Evolutionary conservation across 805 yeast species (phyloP).

Genomic region (Novakomyces olei): DNA sequence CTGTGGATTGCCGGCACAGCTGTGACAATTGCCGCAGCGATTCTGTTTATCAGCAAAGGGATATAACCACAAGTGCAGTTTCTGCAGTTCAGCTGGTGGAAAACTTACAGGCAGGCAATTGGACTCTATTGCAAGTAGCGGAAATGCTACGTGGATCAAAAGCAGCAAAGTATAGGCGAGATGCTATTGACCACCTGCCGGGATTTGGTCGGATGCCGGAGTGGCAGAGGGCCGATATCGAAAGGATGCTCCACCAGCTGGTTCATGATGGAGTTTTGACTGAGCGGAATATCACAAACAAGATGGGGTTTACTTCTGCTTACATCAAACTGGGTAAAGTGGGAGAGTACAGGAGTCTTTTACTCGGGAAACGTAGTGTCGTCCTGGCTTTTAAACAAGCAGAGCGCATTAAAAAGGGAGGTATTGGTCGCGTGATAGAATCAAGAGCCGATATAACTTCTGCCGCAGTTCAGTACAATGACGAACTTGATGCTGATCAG

Average conservation of each 20-base stretch:
- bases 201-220: slow-evolving; percentile 51
- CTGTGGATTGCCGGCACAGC: slow-evolving; percentile 37
- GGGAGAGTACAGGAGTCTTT: slow-evolving; percentile 26
- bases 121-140: slow-evolving; percentile 60
- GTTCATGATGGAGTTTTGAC: slow-evolving; percentile 40
- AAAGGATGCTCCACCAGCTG: slow-evolving; percentile 61
- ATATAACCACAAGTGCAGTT: slow-evolving; percentile 44
- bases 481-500: background rate
- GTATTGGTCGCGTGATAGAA: background rate
- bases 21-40: slow-evolving; percentile 66
- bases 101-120: slow-evolving; percentile 29
- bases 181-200: slow-evolving; percentile 38
- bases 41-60: slow-evolving; percentile 26
- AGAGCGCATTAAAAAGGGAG: background rate
- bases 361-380: slow-evolving; percentile 24
- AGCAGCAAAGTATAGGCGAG: slow-evolving; percentile 33
- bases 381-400: slow-evolving; percentile 1
- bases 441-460: background rate
- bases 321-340: slow-evolving; percentile 41
- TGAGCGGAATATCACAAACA: slow-evolving; percentile 52
- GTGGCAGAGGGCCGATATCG: slow-evolving; percentile 45
- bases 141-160: slow-evolving; percentile 63
- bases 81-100: slow-evolving; percentile 38
- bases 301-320: slow-evolving; percentile 59
- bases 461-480: background rate